Conservation (phyloP, 73 alveolate species). For the Stentor roeselii region DNA sequence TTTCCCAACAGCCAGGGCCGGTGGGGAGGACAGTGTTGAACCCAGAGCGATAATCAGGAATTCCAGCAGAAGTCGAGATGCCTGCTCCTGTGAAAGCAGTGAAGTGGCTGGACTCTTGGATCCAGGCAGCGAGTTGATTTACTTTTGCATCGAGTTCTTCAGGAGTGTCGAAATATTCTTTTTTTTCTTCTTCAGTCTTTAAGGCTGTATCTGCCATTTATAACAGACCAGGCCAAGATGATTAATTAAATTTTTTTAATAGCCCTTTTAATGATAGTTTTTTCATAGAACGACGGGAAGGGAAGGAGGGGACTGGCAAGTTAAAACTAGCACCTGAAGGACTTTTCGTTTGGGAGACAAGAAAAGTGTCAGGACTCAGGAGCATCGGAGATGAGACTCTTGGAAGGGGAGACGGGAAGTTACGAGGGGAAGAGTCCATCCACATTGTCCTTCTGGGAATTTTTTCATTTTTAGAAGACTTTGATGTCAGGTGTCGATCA, state of each 20-base stretch:
- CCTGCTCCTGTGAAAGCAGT: constrained; percentile 97
- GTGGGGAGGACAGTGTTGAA: constrained; percentile 63
- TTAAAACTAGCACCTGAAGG: no score
- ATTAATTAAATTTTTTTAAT: no score
- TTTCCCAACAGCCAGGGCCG: constrained; percentile 88
- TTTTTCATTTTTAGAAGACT: not conserved
- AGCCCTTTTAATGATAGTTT: no score
- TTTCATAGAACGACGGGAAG: no score
- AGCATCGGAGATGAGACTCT: not conserved
- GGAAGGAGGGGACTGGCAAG: no score
- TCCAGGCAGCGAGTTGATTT: constrained; percentile 57
- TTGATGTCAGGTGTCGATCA: not conserved
- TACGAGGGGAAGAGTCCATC: not conserved
- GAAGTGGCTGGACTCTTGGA: constrained; percentile 62
- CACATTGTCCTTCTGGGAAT: not conserved
- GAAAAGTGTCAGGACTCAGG: no score
- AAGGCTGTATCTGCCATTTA: constrained; percentile 41
- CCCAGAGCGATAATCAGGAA: constrained; percentile 93
- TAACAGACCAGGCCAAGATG: not conserved
- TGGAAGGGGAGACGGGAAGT: not conserved
- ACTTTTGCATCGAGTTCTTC: constrained; percentile 67
- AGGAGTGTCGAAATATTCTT: constrained; percentile 76
- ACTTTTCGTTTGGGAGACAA: no score
- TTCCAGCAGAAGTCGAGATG: constrained; percentile 91
- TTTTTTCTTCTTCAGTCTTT: constrained; percentile 73